Conservation (phyloP, 305 asterid species). For the Fraxinus angustifolia region DNA sequence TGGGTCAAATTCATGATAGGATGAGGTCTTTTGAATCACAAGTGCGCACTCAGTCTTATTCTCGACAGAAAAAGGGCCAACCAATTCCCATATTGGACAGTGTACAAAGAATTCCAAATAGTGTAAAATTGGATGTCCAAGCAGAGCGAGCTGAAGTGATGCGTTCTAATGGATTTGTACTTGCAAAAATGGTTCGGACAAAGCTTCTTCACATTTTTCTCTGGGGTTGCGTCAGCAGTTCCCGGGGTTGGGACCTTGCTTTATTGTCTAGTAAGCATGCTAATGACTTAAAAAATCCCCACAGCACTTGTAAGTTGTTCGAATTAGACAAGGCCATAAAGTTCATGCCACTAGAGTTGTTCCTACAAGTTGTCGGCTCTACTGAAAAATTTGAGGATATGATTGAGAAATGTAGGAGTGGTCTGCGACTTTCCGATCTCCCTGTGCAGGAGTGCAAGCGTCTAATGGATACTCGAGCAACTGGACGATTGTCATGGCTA, state of each 20-base stretch:
- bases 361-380: constrained; percentile 83
- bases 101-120: constrained; percentile 61
- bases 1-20: constrained; percentile 71
- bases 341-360: constrained; percentile 84
- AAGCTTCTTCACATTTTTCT: constrained; percentile 82
- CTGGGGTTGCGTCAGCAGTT: constrained; percentile 63
- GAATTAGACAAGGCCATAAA: constrained; percentile 61
- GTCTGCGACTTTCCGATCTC: constrained; percentile 71
- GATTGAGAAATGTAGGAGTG: constrained; percentile 61
- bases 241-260: constrained; percentile 53
- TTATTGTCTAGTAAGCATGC: constrained; percentile 44
- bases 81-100: constrained; percentile 54
- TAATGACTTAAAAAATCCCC: constrained; percentile 62
- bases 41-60: constrained; percentile 48
- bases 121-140: constrained; percentile 40
- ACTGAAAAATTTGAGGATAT: constrained; percentile 56
- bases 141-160: constrained; percentile 52
- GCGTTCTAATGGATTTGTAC: constrained; percentile 77
- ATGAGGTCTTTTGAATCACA: constrained; percentile 63
- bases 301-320: constrained; percentile 64
- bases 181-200: constrained; percentile 78
- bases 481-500: constrained; percentile 68
- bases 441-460: constrained; percentile 53
- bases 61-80: constrained; percentile 50
- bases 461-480: constrained; percentile 73